Evolutionary conservation across 768 basidiomycete species (phyloP), one percentile per base, ranked within the genome.

Genomic region (Auriculariales sp.): DNA sequence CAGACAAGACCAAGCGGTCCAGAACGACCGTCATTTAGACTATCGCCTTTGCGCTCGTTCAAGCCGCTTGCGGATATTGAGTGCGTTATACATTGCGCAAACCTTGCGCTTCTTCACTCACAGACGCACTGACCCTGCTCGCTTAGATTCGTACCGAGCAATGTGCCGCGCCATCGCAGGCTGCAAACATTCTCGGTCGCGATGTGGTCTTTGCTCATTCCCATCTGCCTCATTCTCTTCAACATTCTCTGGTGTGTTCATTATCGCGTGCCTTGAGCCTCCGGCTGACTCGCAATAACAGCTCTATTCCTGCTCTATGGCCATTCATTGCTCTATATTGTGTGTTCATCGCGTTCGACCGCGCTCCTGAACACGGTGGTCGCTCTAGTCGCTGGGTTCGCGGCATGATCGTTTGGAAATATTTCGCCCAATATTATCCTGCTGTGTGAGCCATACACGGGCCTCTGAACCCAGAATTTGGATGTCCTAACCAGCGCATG

Each of bases 361-460:
- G 69, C 14, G 81, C 81, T 45, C 87, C 90, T 0, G 81, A 84
- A 53, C 59, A 70, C 45, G 74, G 95, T 49, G 77, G 88, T 51
- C 62, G 90, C 29, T 70, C 80, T 28, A 83, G 75, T 54, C 69
- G 70, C 22, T 91, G 84, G 87, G 76, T 88, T 53, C 74, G 91
- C 27, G 73, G 73, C 6, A 58, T 71, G 54, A 66, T 69, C 36
- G 74, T 88, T 55, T 98, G 91, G 90, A 76, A 68, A 59, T 90
- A 91, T 59, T 97, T 94, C 68, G 88, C 91, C 19, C 85, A 87
- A 53, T 86, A 90, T 63, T 92, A 91, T 58, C 89, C 89, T 57
- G 82, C 83, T 45, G 83, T 83, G 87, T 90, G 67, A 65, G 87
- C 79, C n/a, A n/a, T n/a, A n/a, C n/a, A n/a, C n/a, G n/a, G n/a